Evolutionary conservation across 345 rosid genomes (phyloP).

Genomic region (Populus davidiana): DNA sequence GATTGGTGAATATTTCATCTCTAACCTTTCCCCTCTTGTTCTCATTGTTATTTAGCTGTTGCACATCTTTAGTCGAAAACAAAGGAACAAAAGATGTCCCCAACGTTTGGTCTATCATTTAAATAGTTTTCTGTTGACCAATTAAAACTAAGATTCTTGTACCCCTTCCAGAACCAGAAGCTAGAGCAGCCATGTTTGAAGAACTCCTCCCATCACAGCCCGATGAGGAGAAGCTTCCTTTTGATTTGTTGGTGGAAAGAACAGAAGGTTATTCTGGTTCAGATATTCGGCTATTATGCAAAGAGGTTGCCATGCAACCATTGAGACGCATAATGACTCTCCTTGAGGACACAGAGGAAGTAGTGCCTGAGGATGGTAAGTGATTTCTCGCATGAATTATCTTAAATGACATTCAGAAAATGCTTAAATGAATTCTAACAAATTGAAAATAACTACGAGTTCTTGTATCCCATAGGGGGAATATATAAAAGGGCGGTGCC

Average conservation of each 20-base stretch:
- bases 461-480: not conserved
- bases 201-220: slow-evolving; percentile 59
- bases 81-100: not conserved
- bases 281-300: slow-evolving; percentile 80
- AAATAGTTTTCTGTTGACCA: slow-evolving; percentile 34
- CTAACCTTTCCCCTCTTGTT: not conserved
- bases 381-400: not conserved
- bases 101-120: not conserved
- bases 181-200: slow-evolving; percentile 89
- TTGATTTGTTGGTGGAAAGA: slow-evolving; percentile 65
- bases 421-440: not conserved
- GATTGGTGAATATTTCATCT: not conserved
- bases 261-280: slow-evolving; percentile 91
- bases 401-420: not conserved
- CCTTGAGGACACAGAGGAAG: slow-evolving; percentile 59
- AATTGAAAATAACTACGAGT: not conserved
- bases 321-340: slow-evolving; percentile 64
- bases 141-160: slow-evolving; percentile 68
- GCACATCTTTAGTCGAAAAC: not conserved
- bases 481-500: not conserved
- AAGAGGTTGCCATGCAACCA: slow-evolving; percentile 98
- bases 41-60: not conserved
- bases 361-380: slow-evolving; percentile 79
- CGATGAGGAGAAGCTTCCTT: slow-evolving; percentile 64
- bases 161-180: slow-evolving; percentile 93